Percentiles rank a stretch among this genome's conserved stretches.
phyloP scores from a whole-genome alignment of 768 basidiomycete genomes.

The Sistotremastrum niveocremeum region DNA sequence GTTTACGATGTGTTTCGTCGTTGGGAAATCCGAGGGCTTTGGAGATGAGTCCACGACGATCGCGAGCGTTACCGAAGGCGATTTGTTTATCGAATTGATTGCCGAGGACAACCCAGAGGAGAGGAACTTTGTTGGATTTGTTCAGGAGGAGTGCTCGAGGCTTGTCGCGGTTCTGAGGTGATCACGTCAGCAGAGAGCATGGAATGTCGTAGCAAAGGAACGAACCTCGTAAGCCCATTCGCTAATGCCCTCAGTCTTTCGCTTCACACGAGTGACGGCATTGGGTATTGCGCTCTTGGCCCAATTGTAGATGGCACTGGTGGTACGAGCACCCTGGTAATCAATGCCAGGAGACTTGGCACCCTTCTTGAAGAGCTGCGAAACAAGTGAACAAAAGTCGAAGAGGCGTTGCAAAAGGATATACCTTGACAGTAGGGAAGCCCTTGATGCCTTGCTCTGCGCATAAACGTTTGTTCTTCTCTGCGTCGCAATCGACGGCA shows the following conservation, averaged over 20 bases:
- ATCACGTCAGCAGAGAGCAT: neutral
- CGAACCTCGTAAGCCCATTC: slow-evolving; percentile 57
- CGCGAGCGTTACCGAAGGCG: slow-evolving; percentile 48
- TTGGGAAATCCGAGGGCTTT: slow-evolving; percentile 44
- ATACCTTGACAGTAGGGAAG: slow-evolving; percentile 84
- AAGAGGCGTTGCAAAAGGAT: slow-evolving; percentile 2
- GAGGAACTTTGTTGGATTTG: slow-evolving; percentile 61
- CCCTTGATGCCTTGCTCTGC: slow-evolving; percentile 75
- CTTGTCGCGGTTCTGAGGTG: slow-evolving; percentile 23
- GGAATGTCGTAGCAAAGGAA: neutral
- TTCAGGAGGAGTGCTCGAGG: slow-evolving; percentile 56
- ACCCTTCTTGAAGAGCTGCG: slow-evolving; percentile 68
- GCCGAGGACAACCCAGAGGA: slow-evolving; percentile 69
- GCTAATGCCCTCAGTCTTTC: slow-evolving; percentile 41
- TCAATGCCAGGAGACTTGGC: slow-evolving; percentile 41
- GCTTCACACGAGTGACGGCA: slow-evolving; percentile 35
- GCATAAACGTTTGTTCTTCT: slow-evolving; percentile 70
- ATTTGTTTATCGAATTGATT: slow-evolving; percentile 58
- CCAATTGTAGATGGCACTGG: slow-evolving; percentile 62
- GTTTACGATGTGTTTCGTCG: slow-evolving; percentile 33
- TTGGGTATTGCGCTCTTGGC: slow-evolving; percentile 64
- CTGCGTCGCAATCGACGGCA: slow-evolving; percentile 86
- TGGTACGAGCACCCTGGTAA: slow-evolving; percentile 63
- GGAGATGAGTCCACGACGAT: slow-evolving; percentile 49
- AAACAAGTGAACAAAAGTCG: neutral